A percentile compares a stretch with the other conserved stretches of the same genome.
Evolutionary conservation across 2,329 filamentous ascomycete genomes (phyloP).

Genomic region (Sarocladium brachiariae): DNA sequence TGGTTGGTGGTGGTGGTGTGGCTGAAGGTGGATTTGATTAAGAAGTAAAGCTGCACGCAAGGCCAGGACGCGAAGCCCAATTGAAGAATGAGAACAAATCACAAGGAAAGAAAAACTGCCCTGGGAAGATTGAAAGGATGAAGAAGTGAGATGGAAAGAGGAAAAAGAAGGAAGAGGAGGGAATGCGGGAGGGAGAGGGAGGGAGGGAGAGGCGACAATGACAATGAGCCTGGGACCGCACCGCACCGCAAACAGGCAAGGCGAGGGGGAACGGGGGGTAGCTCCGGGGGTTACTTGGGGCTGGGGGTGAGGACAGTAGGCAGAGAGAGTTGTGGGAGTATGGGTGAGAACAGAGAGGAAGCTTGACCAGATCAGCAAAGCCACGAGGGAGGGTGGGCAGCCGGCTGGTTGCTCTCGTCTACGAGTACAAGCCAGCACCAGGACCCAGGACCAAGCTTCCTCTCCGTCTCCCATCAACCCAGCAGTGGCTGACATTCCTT

Average conservation of each 20-base stretch:
- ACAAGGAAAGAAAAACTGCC: constrained; percentile 5
- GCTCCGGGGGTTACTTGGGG: not conserved
- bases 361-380: not conserved
- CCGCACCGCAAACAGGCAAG: too few species aligned
- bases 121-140: constrained; percentile 4
- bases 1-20: constrained; percentile 19
- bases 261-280: constrained; percentile 6
- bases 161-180: constrained; percentile 16
- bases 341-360: not conserved
- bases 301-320: not conserved
- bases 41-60: not conserved
- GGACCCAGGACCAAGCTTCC: not conserved
- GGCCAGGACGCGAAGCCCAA: constrained; percentile 2
- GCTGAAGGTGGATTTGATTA: not conserved
- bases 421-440: not conserved
- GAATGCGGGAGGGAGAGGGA: constrained; percentile 17
- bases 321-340: too few species aligned
- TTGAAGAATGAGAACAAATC: constrained; percentile 4
- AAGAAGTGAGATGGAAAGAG: constrained; percentile 10
- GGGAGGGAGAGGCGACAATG: constrained; percentile 15
- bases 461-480: not conserved
- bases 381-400: not conserved
- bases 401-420: not conserved
- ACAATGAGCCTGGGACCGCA: too few species aligned
- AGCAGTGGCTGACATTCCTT: constrained; percentile 1